Percentiles rank a stretch among this genome's conserved stretches.
Evolutionary conservation across 2,329 filamentous ascomycete genomes (phyloP).

Genomic region (Fusarium sp.): DNA sequence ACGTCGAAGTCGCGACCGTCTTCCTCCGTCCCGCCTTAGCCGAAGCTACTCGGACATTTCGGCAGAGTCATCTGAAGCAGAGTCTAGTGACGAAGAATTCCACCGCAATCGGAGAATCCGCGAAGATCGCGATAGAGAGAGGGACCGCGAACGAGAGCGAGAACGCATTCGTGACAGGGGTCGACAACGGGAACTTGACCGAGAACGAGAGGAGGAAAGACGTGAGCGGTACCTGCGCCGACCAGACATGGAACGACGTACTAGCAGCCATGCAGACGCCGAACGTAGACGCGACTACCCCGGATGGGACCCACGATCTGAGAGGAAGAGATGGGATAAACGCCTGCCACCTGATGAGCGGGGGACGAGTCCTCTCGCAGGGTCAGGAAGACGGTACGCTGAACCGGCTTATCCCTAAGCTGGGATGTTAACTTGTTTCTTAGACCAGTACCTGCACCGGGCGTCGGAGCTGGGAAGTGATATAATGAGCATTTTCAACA

Average conservation of each 20-base stretch:
- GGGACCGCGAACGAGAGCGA: slow-evolving; percentile 46
- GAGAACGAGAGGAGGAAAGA: slow-evolving; percentile 53
- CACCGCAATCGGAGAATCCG: slow-evolving; percentile 39
- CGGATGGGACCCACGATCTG: slow-evolving; percentile 50
- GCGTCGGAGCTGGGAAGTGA: slow-evolving; percentile 4
- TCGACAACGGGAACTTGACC: slow-evolving; percentile 53
- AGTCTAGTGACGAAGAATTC: slow-evolving; percentile 49
- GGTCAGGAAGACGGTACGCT: slow-evolving; percentile 53
- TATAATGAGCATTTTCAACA: slow-evolving; percentile 8
- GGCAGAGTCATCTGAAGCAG: slow-evolving; percentile 50
- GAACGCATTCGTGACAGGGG: slow-evolving; percentile 45
- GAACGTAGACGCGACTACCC: slow-evolving; percentile 55
- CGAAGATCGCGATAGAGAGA: slow-evolving; percentile 48
- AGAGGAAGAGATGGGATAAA: slow-evolving; percentile 52
- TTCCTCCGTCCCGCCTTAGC: slow-evolving; percentile 55
- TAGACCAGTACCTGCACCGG: not conserved
- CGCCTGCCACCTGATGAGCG: slow-evolving; percentile 49
- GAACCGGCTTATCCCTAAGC: slow-evolving; percentile 49
- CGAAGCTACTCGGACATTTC: slow-evolving; percentile 57
- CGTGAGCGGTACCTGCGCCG: slow-evolving; percentile 53
- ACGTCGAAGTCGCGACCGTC: slow-evolving; percentile 55
- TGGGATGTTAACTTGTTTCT: slow-evolving; percentile 1
- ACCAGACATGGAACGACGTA: slow-evolving; percentile 56
- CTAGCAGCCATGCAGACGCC: slow-evolving; percentile 63
- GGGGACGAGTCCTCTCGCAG: slow-evolving; percentile 49